A percentile compares a stretch with the other conserved stretches of the same genome.
Conservation (phyloP, 306 rosid genomes). For the Comarum palustre region DNA sequence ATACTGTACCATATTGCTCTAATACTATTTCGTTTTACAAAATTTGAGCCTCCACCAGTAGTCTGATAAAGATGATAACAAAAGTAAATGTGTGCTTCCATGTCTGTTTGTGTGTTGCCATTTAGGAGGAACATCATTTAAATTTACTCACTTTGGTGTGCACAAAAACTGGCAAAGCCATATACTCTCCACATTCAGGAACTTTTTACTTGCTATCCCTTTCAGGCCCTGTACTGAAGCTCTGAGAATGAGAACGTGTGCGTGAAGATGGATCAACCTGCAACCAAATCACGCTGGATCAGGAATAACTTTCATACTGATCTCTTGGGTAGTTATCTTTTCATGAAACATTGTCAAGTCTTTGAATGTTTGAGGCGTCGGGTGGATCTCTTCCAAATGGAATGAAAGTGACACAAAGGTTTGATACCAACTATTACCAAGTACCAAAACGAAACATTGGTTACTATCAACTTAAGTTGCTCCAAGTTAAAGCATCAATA, state of each 20-base stretch:
- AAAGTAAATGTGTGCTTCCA: constrained; percentile 9
- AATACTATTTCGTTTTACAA: too few relatives aligned
- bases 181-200: constrained; percentile 47
- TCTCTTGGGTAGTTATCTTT: too few relatives aligned
- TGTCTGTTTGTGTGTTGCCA: neutral
- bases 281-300: too few relatives aligned
- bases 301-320: too few relatives aligned
- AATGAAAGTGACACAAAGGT: neutral
- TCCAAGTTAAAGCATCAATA: neutral
- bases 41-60: constrained; percentile 8
- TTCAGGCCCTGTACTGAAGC: constrained; percentile 53
- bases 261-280: constrained; percentile 43
- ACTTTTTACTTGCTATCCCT: constrained; percentile 44
- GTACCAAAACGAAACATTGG: neutral
- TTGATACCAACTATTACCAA: too few relatives aligned
- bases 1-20: neutral
- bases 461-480: neutral
- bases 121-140: neutral
- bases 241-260: constrained; percentile 47
- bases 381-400: neutral
- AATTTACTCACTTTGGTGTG: constrained; percentile 67
- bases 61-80: constrained; percentile 37
- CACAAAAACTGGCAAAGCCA: constrained; percentile 76
- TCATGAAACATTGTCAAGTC: too few relatives aligned
- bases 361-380: too few relatives aligned